Percentiles rank a stretch among this genome's conserved stretches.
These are phyloP conservation scores for Blepharisma stoltei DNA, from an alignment of 73 alveolate species.

Conservation along the genomic window DNA sequence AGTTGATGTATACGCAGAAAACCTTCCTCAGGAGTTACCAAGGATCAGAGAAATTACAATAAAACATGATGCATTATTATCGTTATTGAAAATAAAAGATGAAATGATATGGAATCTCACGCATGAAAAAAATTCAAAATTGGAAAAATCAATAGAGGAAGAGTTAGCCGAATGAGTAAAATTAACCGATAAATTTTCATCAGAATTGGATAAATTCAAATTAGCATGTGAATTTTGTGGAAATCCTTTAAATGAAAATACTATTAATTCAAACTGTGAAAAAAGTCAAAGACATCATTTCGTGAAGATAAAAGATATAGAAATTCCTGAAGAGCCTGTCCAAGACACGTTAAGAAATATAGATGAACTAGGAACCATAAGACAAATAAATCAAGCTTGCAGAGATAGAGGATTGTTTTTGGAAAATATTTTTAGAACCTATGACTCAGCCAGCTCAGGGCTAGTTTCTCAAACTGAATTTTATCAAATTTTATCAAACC, in stretches of 20 bases:
- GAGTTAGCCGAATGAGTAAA: conserved; percentile 31
- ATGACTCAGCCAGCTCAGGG: not conserved
- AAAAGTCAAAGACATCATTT: not conserved
- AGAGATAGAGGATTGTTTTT: not conserved
- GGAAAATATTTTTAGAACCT: not conserved
- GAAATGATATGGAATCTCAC: conserved; percentile 29
- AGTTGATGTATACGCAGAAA: conserved; percentile 5
- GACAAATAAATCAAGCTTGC: not conserved
- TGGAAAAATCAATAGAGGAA: not conserved
- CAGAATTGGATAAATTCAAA: conserved; percentile 8
- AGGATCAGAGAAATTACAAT: not conserved
- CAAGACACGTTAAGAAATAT: not conserved
- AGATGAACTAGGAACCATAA: too few relatives aligned
- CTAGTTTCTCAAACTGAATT: not conserved
- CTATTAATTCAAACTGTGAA: conserved; percentile 27
- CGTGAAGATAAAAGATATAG: not conserved
- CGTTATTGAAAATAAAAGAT: conserved; percentile 6
- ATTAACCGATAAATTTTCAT: conserved; percentile 23
- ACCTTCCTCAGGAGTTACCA: conserved; percentile 14
- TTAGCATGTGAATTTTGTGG: conserved; percentile 6
- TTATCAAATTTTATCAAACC: not conserved
- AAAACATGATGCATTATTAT: not conserved
- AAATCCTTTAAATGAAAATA: not conserved
- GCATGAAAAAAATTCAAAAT: conserved; percentile 23
- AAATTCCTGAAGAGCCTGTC: not conserved